Conservation (phyloP, 345 rosid species). For the Arabis alpina region DNA sequence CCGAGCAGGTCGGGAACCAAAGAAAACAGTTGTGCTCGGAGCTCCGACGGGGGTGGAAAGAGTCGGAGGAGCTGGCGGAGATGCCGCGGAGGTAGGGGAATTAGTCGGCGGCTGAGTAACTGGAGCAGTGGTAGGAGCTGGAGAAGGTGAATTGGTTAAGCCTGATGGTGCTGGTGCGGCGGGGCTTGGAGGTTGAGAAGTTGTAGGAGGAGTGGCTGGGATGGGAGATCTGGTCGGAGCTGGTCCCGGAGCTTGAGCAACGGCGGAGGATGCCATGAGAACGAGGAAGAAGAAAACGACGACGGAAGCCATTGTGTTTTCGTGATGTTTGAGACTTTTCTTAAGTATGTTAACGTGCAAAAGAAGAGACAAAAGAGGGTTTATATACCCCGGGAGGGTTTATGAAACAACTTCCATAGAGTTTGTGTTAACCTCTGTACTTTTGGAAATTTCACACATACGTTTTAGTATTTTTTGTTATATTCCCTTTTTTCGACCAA, state of each 20-base stretch:
- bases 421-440: no score
- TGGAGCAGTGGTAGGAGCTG: conserved; percentile 25
- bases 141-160: conserved; percentile 33
- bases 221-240: conserved; percentile 50
- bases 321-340: neutral
- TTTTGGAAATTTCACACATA: no score
- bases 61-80: conserved; percentile 35
- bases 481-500: no score
- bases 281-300: conserved; percentile 44
- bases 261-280: conserved; percentile 51
- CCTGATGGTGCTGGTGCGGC: neutral
- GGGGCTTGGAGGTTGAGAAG: conserved; percentile 14
- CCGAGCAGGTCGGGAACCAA: conserved; percentile 19
- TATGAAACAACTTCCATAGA: no score
- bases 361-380: no score
- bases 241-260: conserved; percentile 68
- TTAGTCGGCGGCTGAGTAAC: conserved; percentile 39
- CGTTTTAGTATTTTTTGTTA: no score
- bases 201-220: neutral
- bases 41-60: neutral
- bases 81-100: conserved; percentile 30
- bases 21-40: conserved; percentile 15
- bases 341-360: no score
- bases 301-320: conserved; percentile 54
- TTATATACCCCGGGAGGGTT: no score